Conservation (phyloP, 1,284 basidiomycete genomes). For the Lignosus rhinocerotis region DNA sequence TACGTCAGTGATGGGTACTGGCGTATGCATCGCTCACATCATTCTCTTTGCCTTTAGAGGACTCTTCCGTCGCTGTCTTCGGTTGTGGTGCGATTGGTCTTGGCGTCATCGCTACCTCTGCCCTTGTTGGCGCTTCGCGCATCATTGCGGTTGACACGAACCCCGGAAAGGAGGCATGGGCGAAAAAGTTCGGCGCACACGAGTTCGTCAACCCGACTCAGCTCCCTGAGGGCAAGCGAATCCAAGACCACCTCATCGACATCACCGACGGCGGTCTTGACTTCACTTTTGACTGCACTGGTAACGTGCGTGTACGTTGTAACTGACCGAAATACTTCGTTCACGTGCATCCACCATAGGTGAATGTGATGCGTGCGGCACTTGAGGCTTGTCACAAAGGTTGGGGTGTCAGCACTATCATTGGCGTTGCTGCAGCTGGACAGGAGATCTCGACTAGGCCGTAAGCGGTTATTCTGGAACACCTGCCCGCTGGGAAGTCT, state of each 20-base stretch:
- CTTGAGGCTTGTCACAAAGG: constrained; percentile 98
- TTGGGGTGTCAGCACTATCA: constrained; percentile 96
- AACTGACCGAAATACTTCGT: background rate
- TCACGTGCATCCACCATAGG: constrained; percentile 42
- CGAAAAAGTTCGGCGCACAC: constrained; percentile 93
- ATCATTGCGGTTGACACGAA: constrained; percentile 96
- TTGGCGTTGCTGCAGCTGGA: constrained; percentile 95
- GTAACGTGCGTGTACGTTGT: constrained; percentile 65
- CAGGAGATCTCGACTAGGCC: constrained; percentile 97
- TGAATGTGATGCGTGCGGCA: constrained; percentile 93
- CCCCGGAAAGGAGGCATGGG: constrained; percentile 84
- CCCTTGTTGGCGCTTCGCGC: constrained; percentile 77
- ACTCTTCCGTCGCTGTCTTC: constrained; percentile 90
- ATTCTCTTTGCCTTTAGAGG: constrained; percentile 49
- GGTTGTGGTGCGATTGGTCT: constrained; percentile 97
- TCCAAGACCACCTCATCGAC: constrained; percentile 90
- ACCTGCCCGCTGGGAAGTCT: too few relatives aligned
- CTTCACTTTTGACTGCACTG: constrained; percentile 97
- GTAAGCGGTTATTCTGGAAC: constrained; percentile 45
- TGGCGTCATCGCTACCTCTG: constrained; percentile 85
- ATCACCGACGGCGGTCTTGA: constrained; percentile 97
- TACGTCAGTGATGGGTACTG: constrained; percentile 39
- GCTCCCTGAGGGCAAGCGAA: constrained; percentile 75
- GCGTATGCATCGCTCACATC: constrained; percentile 1
- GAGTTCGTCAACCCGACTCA: constrained; percentile 90